Percentiles rank a stretch among this genome's conserved stretches.
Evolutionary conservation across 2,329 filamentous ascomycete species (phyloP).

Genomic region (Tetracladium maxilliforme): DNA sequence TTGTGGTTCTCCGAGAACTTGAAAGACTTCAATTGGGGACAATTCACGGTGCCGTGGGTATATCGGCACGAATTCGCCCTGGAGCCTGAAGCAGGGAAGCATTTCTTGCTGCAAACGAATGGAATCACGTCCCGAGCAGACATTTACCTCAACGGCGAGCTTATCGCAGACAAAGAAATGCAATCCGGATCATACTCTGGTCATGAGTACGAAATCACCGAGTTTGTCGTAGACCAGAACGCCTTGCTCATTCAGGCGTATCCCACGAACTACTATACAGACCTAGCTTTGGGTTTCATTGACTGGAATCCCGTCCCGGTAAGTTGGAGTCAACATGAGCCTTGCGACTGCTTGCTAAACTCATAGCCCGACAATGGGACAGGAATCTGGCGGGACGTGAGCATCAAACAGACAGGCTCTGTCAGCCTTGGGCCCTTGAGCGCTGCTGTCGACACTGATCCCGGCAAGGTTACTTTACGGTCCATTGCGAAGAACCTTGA

Average conservation of each 20-base stretch:
- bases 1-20: slow-evolving; percentile 41
- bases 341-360: too few species aligned
- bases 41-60: slow-evolving; percentile 40
- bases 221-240: slow-evolving; percentile 23
- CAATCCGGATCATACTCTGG: slow-evolving; percentile 44
- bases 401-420: slow-evolving; percentile 39
- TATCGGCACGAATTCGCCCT: slow-evolving; percentile 38
- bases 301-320: slow-evolving; percentile 49
- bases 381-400: slow-evolving; percentile 45
- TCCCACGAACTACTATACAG: slow-evolving; percentile 42
- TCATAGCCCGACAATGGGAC: slow-evolving; percentile 50
- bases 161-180: slow-evolving; percentile 27
- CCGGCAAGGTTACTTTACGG: slow-evolving; percentile 21
- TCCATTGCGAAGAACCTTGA: too few species aligned
- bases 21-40: slow-evolving; percentile 22
- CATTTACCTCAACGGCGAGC: slow-evolving; percentile 40
- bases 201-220: slow-evolving; percentile 36
- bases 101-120: slow-evolving; percentile 39
- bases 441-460: slow-evolving; percentile 16
- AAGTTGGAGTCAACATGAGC: too few species aligned
- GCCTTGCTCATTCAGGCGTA: slow-evolving; percentile 36
- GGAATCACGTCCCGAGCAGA: slow-evolving; percentile 46
- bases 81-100: slow-evolving; percentile 14
- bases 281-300: slow-evolving; percentile 43
- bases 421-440: slow-evolving; percentile 16